Base-by-base conservation (phyloP, 495 filamentous ascomycete genomes). In the Aspergillus baeticus region DNA sequence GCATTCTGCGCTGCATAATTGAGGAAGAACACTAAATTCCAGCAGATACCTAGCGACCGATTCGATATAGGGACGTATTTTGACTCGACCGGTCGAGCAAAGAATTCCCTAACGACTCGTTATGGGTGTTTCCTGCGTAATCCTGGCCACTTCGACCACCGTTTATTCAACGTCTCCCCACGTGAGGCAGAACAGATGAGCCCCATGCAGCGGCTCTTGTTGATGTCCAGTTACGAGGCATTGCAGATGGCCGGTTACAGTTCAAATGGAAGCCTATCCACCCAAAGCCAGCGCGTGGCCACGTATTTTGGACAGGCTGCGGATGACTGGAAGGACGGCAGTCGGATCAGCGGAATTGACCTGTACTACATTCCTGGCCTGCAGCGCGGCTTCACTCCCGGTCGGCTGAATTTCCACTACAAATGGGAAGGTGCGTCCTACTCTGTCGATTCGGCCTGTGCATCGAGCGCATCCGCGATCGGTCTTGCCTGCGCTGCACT, bases 151-250 rank as follows among this genome's bases (percentile, higher is more conserved):
- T 55, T 55, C 17, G 53, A 55, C n/a, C 18, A 35, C 8, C 53
- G 53, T 3, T 34, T 55, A 11, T 55, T 55, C 42, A 55, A 55
- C 34, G 38, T 55, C 42, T 48, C 39, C 10, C 41, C 53, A 0
- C 53, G 53, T 8, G 78, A 81, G 54, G 76, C 77, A 0, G 46
- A 4, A 81, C 84, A 89, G 54, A 90, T 85, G 2, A 89, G 92
- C 68, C 90, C 90, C 0, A 84, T 87, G 77, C 89, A 91, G 59
- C 80, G 89, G 21, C 72, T 91, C 50, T 81, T 86, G 0, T 64
- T 95, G n/a, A 79, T 83, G 10, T 88, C 85, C 2, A 83, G 85
- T 0, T 91, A 91, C 54, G 88, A 91, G 62, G 90, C 90, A 0
- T 75, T 93, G 10, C 88, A 95, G 63, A 84, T 85, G 79, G 83